A percentile compares a stretch with the other conserved stretches of the same genome.
These are phyloP conservation scores for Fusarium devonianum DNA, from an alignment of 2,329 filamentous ascomycete genomes.

Conservation along the genomic window DNA sequence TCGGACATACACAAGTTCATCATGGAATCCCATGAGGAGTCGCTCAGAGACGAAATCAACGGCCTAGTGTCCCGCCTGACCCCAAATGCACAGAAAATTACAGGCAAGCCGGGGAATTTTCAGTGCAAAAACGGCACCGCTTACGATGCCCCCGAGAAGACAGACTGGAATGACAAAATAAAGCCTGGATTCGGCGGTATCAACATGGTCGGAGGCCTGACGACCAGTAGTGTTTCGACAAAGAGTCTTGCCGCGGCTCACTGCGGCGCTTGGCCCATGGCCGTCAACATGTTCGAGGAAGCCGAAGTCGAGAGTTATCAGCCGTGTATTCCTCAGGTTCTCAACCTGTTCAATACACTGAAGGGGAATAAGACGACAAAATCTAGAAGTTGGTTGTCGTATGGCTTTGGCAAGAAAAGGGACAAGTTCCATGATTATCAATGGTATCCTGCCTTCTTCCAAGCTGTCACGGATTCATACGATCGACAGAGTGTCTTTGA, in stretches of 20 bases:
- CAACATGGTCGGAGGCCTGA: constrained; percentile 50
- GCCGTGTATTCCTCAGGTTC: constrained; percentile 52
- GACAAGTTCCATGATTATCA: constrained; percentile 38
- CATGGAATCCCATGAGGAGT: constrained; percentile 42
- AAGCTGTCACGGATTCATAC: constrained; percentile 45
- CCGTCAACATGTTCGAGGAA: constrained; percentile 53
- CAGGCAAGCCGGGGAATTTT: constrained; percentile 32
- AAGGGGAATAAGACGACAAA: constrained; percentile 19
- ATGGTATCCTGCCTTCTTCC: constrained; percentile 46
- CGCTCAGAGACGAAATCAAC: constrained; percentile 42
- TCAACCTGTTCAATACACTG: constrained; percentile 45
- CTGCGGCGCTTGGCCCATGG: constrained; percentile 51
- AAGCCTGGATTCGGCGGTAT: constrained; percentile 48
- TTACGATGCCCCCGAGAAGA: constrained; percentile 35
- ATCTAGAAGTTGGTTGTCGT: constrained; percentile 13
- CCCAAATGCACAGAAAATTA: constrained; percentile 33
- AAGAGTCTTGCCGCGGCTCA: constrained; percentile 53
- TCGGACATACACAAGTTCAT: constrained; percentile 48
- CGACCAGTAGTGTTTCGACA: constrained; percentile 52
- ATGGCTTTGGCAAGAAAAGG: constrained; percentile 3
- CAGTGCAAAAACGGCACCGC: constrained; percentile 33
- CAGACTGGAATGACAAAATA: constrained; percentile 32
- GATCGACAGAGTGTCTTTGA: constrained; percentile 46
- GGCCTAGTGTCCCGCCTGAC: constrained; percentile 42
- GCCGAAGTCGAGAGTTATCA: constrained; percentile 52